phyloP scores from a whole-genome alignment of 108 stramenopile species.

The Fragilariopsis cylindrus region DNA sequence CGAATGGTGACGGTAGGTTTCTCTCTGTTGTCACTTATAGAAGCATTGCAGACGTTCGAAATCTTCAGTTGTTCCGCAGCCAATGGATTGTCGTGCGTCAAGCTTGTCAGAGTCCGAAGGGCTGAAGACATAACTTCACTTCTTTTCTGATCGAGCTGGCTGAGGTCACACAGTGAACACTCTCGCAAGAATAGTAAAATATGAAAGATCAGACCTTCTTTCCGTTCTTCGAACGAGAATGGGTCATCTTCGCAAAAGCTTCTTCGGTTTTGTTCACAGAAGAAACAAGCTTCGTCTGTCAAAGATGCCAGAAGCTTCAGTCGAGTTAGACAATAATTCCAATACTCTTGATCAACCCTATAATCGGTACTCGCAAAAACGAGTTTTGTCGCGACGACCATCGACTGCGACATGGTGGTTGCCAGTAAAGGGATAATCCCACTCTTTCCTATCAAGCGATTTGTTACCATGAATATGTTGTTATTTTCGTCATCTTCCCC shows the following conservation, averaged over 20 bases:
- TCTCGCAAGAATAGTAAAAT: conserved; percentile 11
- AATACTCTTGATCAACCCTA: conserved; percentile 36
- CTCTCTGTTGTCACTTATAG: conserved; percentile 18
- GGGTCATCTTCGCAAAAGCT: conserved; percentile 39
- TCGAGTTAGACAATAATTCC: conserved; percentile 44
- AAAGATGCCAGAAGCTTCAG: conserved; percentile 54
- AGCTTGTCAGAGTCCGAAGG: conserved; percentile 71
- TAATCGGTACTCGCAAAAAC: background rate
- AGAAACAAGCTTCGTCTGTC: conserved; percentile 73
- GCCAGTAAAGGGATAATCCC: conserved; percentile 58
- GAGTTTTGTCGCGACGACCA: conserved; percentile 27
- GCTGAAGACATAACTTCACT: conserved; percentile 29
- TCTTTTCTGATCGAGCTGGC: conserved; percentile 14
- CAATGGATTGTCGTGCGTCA: conserved; percentile 72
- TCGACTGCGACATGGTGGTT: conserved; percentile 53
- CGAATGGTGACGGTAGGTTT: conserved; percentile 4
- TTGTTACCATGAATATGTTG: conserved; percentile 71
- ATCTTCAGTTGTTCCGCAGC: conserved; percentile 62
- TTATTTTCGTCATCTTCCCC: conserved; percentile 33
- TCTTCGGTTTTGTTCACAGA: conserved; percentile 52
- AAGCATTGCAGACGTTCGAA: conserved; percentile 21
- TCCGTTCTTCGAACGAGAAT: conserved; percentile 26
- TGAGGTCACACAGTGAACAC: conserved; percentile 3
- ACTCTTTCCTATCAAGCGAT: conserved; percentile 60
- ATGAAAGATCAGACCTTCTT: conserved; percentile 19